phyloP scores from a whole-genome alignment of 495 filamentous ascomycete species.

The Xylaria curta region DNA sequence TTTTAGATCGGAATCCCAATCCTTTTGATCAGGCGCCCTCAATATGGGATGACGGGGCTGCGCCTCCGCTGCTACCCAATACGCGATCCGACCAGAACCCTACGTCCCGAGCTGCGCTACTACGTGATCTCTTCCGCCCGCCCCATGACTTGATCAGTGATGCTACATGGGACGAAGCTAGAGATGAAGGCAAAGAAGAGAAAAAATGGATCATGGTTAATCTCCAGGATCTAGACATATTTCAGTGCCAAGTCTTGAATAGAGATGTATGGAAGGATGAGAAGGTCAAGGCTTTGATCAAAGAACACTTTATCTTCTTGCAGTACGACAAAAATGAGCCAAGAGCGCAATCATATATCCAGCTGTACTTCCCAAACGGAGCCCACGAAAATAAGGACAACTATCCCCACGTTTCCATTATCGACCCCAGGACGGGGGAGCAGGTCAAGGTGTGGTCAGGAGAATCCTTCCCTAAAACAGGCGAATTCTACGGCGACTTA shows the following conservation, averaged over 20 bases:
- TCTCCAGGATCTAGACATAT: slow-evolving; percentile 88
- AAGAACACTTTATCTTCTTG: slow-evolving; percentile 93
- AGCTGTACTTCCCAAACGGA: slow-evolving; percentile 83
- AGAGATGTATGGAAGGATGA: slow-evolving; percentile 93
- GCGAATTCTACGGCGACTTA: slow-evolving; percentile 87
- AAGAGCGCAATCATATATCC: slow-evolving; percentile 76
- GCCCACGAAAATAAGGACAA: slow-evolving; percentile 71
- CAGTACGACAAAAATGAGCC: slow-evolving; percentile 86
- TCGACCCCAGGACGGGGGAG: slow-evolving; percentile 94
- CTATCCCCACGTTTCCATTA: slow-evolving; percentile 93
- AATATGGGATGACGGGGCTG: slow-evolving; percentile 72
- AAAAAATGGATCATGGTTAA: slow-evolving; percentile 97
- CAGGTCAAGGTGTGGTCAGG: slow-evolving; percentile 97
- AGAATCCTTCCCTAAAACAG: slow-evolving; percentile 71
- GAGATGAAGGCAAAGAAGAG: slow-evolving; percentile 79
- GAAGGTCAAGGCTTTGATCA: slow-evolving; percentile 76
- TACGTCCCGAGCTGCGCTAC: slow-evolving; percentile 50
- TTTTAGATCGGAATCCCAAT: slow-evolving; percentile 45
- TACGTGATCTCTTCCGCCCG: slow-evolving; percentile 90
- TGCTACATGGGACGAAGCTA: slow-evolving; percentile 77
- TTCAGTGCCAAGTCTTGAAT: slow-evolving; percentile 91
- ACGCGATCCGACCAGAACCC: slow-evolving; percentile 16
- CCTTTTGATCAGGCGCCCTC: slow-evolving; percentile 80
- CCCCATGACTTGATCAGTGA: slow-evolving; percentile 85
- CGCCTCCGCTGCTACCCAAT: slow-evolving; percentile 20